These are phyloP conservation scores for Eremothecium sinecaudum DNA, from an alignment of 1,139 yeast species.

Conservation along the genomic window DNA sequence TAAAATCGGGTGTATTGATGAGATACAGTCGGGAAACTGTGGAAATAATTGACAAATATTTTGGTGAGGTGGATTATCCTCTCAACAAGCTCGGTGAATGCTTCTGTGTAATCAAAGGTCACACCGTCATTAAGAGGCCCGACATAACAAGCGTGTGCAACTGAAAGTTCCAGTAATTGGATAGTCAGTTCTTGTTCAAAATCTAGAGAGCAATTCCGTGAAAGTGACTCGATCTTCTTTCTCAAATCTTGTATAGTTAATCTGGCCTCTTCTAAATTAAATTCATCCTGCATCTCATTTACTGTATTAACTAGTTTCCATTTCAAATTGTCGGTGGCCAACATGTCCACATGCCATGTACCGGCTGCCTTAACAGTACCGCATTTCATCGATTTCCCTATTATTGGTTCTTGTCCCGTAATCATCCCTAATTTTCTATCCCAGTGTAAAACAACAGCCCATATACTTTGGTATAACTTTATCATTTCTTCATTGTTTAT, in stretches of 20 bases:
- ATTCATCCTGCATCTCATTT: conserved; percentile 19
- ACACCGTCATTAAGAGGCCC: conserved; percentile 14
- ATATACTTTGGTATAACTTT: conserved; percentile 17
- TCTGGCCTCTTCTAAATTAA: conserved; percentile 13
- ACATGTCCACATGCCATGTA: conserved; percentile 17
- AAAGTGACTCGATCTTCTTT: conserved; percentile 1
- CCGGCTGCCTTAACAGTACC: not conserved
- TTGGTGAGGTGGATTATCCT: conserved; percentile 15
- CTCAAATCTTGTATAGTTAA: conserved; percentile 10
- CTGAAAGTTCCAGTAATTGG: conserved; percentile 16
- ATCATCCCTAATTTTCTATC: conserved; percentile 26
- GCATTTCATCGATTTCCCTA: conserved; percentile 17
- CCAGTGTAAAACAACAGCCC: conserved; percentile 26
- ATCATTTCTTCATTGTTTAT: not conserved
- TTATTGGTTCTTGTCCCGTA: conserved; percentile 26
- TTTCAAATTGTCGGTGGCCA: conserved; percentile 17
- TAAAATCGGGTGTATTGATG: conserved; percentile 20
- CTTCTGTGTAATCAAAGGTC: conserved; percentile 11
- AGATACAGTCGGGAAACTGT: conserved; percentile 9
- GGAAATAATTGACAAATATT: conserved; percentile 18
- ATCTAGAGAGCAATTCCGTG: conserved; percentile 9
- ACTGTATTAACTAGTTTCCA: conserved; percentile 15
- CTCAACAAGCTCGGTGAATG: conserved; percentile 19
- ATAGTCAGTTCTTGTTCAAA: conserved; percentile 21
- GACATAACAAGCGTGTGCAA: conserved; percentile 21